A percentile compares a stretch with the other conserved stretches of the same genome.
Evolutionary conservation across 306 rosid species (phyloP).

Genomic region (Bauhinia variegata): DNA sequence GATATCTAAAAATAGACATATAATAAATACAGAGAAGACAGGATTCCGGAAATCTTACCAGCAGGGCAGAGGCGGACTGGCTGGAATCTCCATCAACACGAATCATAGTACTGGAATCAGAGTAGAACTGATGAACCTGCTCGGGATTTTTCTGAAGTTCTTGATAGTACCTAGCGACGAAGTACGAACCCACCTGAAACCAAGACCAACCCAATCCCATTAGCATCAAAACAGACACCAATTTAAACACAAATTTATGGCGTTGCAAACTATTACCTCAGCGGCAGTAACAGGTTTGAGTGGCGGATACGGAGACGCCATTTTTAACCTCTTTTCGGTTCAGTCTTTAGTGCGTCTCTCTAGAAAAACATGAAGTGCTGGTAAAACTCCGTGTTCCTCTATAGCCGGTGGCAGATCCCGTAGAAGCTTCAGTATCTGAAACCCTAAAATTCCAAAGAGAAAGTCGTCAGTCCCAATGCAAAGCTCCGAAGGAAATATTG

Average conservation of each 20-base stretch:
- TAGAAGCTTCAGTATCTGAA: slow-evolving; percentile 11
- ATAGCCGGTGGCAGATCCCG: slow-evolving; percentile 43
- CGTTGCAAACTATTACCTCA: slow-evolving; percentile 46
- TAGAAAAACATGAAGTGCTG: slow-evolving; percentile 38
- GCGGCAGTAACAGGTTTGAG: slow-evolving; percentile 59
- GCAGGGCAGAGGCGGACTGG: slow-evolving; percentile 58
- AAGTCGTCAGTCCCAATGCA: background rate
- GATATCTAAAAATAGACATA: background rate
- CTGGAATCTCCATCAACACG: slow-evolving; percentile 65
- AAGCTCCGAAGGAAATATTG: background rate
- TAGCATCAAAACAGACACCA: background rate
- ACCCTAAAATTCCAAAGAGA: slow-evolving; percentile 45
- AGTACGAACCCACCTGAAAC: slow-evolving; percentile 87
- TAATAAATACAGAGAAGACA: background rate
- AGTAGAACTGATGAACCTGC: slow-evolving; percentile 78
- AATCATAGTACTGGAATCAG: slow-evolving; percentile 70
- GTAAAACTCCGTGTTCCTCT: background rate
- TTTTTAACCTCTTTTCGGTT: slow-evolving; percentile 27
- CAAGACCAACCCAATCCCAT: slow-evolving; percentile 1
- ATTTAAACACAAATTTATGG: background rate
- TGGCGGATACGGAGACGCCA: slow-evolving; percentile 59
- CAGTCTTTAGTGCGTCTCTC: background rate
- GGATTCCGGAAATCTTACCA: slow-evolving; percentile 39
- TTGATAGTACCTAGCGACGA: slow-evolving; percentile 81
- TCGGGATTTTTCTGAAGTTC: slow-evolving; percentile 78